Conservation (phyloP, 2,329 filamentous ascomycete genomes). For the Exophiala spinifera region DNA sequence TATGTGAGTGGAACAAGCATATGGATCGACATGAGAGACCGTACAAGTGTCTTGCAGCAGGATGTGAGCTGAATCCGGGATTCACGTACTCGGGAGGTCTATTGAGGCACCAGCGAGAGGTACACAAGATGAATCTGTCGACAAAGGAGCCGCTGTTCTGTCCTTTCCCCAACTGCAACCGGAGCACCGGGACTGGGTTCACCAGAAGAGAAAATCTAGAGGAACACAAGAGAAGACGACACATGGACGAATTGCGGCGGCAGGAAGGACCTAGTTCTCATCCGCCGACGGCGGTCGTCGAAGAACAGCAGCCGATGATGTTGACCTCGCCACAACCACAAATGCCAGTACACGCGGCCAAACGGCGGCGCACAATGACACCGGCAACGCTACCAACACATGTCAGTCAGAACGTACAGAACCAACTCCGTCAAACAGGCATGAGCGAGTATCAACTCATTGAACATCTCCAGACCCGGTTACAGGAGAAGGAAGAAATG, state of each 20-base stretch:
- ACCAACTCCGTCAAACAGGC: background rate
- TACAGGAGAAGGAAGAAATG: conserved; percentile 19
- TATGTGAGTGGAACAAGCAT: conserved; percentile 96
- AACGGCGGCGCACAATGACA: background rate
- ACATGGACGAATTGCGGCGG: conserved; percentile 39
- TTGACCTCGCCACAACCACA: background rate
- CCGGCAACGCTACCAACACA: background rate
- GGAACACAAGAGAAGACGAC: conserved; percentile 88
- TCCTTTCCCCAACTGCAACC: conserved; percentile 82
- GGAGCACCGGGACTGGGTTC: conserved; percentile 83
- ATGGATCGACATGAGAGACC: conserved; percentile 98
- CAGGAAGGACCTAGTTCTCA: background rate
- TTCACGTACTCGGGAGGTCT: conserved; percentile 95
- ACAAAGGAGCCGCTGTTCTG: conserved; percentile 79
- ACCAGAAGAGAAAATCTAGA: conserved; percentile 91
- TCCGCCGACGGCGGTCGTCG: too few species aligned
- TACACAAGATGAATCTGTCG: conserved; percentile 85
- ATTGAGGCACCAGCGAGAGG: conserved; percentile 84
- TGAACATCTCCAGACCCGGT: conserved; percentile 11
- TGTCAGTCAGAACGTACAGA: background rate
- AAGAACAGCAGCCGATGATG: background rate
- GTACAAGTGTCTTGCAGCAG: conserved; percentile 78
- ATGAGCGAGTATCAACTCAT: conserved; percentile 13
- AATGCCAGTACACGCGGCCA: background rate
- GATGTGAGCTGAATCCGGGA: conserved; percentile 85